Conservation (phyloP, 768 basidiomycete species). For the Boletus vinaceobasis region DNA sequence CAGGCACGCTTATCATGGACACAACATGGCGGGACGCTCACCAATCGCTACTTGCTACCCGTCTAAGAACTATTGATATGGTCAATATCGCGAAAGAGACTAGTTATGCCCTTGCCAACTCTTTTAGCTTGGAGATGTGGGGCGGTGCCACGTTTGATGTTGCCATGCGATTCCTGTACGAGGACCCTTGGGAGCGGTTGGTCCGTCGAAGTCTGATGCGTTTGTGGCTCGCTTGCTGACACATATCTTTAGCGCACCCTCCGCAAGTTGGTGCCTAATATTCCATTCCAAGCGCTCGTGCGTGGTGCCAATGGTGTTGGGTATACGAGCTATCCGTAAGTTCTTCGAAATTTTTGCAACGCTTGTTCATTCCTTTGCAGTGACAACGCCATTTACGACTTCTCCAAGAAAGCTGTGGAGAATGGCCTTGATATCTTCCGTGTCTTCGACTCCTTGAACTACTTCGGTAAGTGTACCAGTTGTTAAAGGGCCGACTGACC, state of each 20-base stretch:
- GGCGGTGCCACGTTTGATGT: conserved; percentile 99
- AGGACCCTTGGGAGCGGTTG: conserved; percentile 99
- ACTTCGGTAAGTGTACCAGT: conserved; percentile 66
- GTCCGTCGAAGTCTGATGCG: conserved; percentile 39
- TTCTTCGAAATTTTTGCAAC: conserved; percentile 4
- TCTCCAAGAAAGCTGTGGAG: conserved; percentile 99
- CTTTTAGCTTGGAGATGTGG: conserved; percentile 98
- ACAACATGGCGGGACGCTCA: conserved; percentile 99
- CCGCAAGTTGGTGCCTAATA: conserved; percentile 95
- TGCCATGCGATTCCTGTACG: conserved; percentile 98
- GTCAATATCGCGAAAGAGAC: conserved; percentile 98
- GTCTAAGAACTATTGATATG: conserved; percentile 94
- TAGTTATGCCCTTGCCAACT: conserved; percentile 89
- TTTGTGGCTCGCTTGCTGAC: conserved; percentile 10
- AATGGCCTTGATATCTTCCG: conserved; percentile 99
- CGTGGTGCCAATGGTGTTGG: conserved; percentile 99
- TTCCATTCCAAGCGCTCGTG: conserved; percentile 96
- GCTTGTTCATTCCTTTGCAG: conserved; percentile 35
- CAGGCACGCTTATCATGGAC: conserved; percentile 94
- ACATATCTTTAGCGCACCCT: conserved; percentile 63
- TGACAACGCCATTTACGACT: conserved; percentile 99
- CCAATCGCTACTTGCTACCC: conserved; percentile 94
- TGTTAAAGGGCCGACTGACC: neutral
- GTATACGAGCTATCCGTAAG: conserved; percentile 96
- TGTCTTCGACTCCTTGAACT: conserved; percentile 98